phyloP scores from a whole-genome alignment of 164 flowering plant genomes.

The Houttuynia cordata region DNA sequence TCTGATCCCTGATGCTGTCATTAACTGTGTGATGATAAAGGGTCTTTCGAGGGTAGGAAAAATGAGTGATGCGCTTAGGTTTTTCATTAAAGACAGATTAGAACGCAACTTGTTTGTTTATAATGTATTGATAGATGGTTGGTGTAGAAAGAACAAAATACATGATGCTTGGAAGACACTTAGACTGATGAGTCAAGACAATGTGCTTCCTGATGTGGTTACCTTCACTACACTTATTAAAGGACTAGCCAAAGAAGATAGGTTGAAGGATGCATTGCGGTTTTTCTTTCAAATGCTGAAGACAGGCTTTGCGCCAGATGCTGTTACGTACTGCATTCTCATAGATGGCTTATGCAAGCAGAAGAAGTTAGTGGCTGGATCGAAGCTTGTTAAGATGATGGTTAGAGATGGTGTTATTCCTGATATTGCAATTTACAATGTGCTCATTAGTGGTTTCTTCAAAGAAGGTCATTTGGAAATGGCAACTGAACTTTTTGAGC shows the following conservation, averaged over 20 bases:
- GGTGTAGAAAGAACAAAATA: conserved; percentile 19
- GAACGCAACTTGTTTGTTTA: conserved; percentile 22
- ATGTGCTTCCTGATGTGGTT: conserved; percentile 29
- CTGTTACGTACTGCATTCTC: conserved; percentile 29
- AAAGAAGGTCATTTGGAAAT: conserved; percentile 14
- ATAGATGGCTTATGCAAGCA: conserved; percentile 34
- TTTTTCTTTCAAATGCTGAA: conserved; percentile 39
- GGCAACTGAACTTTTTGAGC: conserved; percentile 18
- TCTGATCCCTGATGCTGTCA: conserved; percentile 25
- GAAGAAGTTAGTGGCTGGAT: conserved; percentile 15
- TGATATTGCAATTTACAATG: conserved; percentile 36
- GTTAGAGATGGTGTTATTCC: conserved; percentile 18
- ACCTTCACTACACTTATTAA: conserved; percentile 29
- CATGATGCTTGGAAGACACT: conserved; percentile 23
- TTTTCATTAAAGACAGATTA: conserved; percentile 25
- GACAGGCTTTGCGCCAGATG: conserved; percentile 29
- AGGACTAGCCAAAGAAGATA: conserved; percentile 15
- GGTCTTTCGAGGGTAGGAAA: conserved; percentile 35
- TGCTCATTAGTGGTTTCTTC: conserved; percentile 27
- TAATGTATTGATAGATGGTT: conserved; percentile 42
- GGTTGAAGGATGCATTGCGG: conserved; percentile 16
- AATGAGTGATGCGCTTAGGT: conserved; percentile 32
- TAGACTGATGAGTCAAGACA: conserved; percentile 12
- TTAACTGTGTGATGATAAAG: conserved; percentile 23
- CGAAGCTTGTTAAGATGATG: conserved; percentile 26